Conservation (phyloP, 2,329 filamentous ascomycete genomes). For the Acrodontium crateriforme region DNA sequence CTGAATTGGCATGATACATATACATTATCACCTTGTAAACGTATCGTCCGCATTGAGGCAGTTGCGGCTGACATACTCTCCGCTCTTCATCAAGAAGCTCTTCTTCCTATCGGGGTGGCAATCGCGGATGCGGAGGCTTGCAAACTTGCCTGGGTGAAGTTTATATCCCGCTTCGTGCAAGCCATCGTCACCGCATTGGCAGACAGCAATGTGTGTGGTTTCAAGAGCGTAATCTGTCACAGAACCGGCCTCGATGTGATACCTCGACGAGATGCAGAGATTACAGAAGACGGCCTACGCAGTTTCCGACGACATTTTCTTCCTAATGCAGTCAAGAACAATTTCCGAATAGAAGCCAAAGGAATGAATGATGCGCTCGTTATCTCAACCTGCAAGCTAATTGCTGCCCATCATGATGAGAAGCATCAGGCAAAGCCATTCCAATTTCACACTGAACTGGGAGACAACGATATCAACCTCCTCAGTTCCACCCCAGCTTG, state of each 20-base stretch:
- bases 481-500: conserved; percentile 59
- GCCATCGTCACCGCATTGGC: conserved; percentile 44
- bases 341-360: conserved; percentile 45
- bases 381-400: conserved; percentile 45
- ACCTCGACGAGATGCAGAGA: conserved; percentile 29
- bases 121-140: conserved; percentile 19
- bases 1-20: conserved; percentile 55
- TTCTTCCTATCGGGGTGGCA: conserved; percentile 15
- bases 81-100: conserved; percentile 22
- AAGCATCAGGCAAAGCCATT: conserved; percentile 50
- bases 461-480: conserved; percentile 64
- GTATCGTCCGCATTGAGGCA: conserved; percentile 66
- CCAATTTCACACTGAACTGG: conserved; percentile 72
- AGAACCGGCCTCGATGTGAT: conserved; percentile 56
- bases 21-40: conserved; percentile 48
- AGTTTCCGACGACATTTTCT: conserved; percentile 28
- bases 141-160: conserved; percentile 25
- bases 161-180: conserved; percentile 37
- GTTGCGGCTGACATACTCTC: conserved; percentile 51
- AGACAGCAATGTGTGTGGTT: conserved; percentile 58
- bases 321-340: conserved; percentile 23
- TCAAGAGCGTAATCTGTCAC: conserved; percentile 77
- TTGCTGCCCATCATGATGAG: conserved; percentile 33
- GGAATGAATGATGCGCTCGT: conserved; percentile 59
- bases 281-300: conserved; percentile 17